Base-by-base conservation (phyloP, 768 basidiomycete species). In the Porpolomopsis calyptriformis region DNA sequence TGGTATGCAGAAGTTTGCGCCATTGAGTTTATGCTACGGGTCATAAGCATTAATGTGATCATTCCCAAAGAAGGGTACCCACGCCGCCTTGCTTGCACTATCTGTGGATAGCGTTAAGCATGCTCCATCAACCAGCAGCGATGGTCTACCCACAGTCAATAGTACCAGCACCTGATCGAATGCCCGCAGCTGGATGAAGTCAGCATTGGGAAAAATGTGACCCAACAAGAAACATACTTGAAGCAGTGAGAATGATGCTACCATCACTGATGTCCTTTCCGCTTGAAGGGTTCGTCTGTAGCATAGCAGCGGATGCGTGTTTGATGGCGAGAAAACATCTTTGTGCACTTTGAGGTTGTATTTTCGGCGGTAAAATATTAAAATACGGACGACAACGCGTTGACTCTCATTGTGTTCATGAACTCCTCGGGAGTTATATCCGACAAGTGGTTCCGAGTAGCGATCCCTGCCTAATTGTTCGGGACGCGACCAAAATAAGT, bases 41-140 rank as follows among this genome's bases (percentile, higher is more conserved):
- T 25, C 14, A 27, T 33, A 46, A 33, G 47, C 46, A 14, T 22
- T 10, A 7, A 45, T 37, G 4, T 43, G 40, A 33, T 23, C 29
- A 35, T 48, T 14, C 9, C 10, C 12, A 42, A 22, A 35, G 11
- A 31, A 41, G 7, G 29, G 14, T 22, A 48, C 14, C 10, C 57
- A 91, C 89, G 89, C 89, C 25, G 91, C 86, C 69, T 96, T 96
- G 54, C 85, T 87, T 43, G 90, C 90, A 54, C 88, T 91, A 55
- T 94, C 91, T 84, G 60, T 45, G 36, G 40, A 49, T 26, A 14
- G 24, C 19, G 23, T 31, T 29, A 45, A 40, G n/a, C 12, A 34
- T 20, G 14, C 16, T 24, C 29, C 40, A 34, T 27, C 25, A 11
- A 41, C 63, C 53, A 54, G 52, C 52, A 40, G 44, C 48, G 14